Base-by-base conservation (phyloP, 148 eudicot species). In the Diospyros lotus region DNA sequence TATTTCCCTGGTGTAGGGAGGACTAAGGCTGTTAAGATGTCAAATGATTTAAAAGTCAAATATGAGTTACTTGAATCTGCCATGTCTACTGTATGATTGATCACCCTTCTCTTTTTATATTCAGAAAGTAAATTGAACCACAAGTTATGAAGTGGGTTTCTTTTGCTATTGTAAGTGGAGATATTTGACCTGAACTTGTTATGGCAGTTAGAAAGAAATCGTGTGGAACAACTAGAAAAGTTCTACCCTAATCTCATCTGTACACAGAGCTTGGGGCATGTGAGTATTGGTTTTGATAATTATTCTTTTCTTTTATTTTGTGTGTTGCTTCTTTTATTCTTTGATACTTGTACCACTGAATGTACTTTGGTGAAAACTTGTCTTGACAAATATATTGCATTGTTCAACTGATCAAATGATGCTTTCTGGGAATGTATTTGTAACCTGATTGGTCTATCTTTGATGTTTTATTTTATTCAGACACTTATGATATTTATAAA, bases 201-300 rank as follows among this genome's bases (percentile, higher is more conserved):
- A 68, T 82, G 77, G 82, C 88, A 95, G 99, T 64, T 95, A 78
- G 94, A 89, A 73, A 95, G 82, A 72, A 89, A 82, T 73, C 92
- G 91, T 14, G 68, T 71, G 50, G 99, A 95, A 76, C 92, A 92
- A 82, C 80, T 95, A 82, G 99, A 95, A 83, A 95, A 92, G 82
- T 87, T 86, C 65, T 95, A 89, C 80, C 97, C 94, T 45, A 95
- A 93, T 84, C 92, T 89, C 78, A 86, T 95, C 40, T 84, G 89
- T 88, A 90, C 94, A 7, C 97, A 95, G 80, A 90, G 87, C 78
- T 76, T 93, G 75, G 99, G 96, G 51, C 90, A 87, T 86, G 99
- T 93, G 77, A 89, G 96, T 71, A 28, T 53, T 60, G 42, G 60
- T 48, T 15, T 53, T 69, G 6, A 18, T 4, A n/a, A 56, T 51